Conservation (phyloP, 2,329 filamentous ascomycete species). For the Hymenotorrendiella dingleyae region DNA sequence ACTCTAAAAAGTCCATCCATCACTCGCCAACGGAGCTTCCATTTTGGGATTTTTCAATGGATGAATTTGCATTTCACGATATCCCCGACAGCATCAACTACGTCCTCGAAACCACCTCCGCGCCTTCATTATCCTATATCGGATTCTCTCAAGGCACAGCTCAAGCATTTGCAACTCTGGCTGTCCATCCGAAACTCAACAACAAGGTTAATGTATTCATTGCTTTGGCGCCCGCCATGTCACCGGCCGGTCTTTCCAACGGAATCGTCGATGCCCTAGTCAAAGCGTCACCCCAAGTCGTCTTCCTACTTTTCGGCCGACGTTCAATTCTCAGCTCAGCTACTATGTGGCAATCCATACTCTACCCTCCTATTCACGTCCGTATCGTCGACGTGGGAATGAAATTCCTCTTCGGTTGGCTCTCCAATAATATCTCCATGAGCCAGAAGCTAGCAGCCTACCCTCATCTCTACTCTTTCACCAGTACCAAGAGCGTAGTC, state of each 20-base stretch:
- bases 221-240: slow-evolving; percentile 92
- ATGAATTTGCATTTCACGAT: slow-evolving; percentile 96
- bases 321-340: slow-evolving; percentile 87
- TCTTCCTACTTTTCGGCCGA: slow-evolving; percentile 89
- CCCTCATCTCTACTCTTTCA: slow-evolving; percentile 92
- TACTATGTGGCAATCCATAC: slow-evolving; percentile 93
- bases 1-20: slow-evolving; percentile 88
- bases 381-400: slow-evolving; percentile 79
- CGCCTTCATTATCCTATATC: slow-evolving; percentile 85
- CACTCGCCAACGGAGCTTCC: slow-evolving; percentile 65
- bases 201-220: slow-evolving; percentile 94
- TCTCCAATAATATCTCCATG: slow-evolving; percentile 71
- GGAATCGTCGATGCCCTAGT: slow-evolving; percentile 88
- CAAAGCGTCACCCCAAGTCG: slow-evolving; percentile 85
- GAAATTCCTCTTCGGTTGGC: slow-evolving; percentile 85
- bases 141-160: slow-evolving; percentile 97
- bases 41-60: slow-evolving; percentile 98
- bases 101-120: slow-evolving; percentile 75
- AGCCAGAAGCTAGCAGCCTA: slow-evolving; percentile 94
- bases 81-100: slow-evolving; percentile 94
- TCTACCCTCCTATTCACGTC: slow-evolving; percentile 92
- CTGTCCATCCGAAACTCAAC: slow-evolving; percentile 88
- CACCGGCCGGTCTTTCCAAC: slow-evolving; percentile 82
- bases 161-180: slow-evolving; percentile 89
- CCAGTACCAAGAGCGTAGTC: slow-evolving; percentile 92